Conservation (phyloP, 2,329 filamentous ascomycete species). For the Monilinia polystroma region DNA sequence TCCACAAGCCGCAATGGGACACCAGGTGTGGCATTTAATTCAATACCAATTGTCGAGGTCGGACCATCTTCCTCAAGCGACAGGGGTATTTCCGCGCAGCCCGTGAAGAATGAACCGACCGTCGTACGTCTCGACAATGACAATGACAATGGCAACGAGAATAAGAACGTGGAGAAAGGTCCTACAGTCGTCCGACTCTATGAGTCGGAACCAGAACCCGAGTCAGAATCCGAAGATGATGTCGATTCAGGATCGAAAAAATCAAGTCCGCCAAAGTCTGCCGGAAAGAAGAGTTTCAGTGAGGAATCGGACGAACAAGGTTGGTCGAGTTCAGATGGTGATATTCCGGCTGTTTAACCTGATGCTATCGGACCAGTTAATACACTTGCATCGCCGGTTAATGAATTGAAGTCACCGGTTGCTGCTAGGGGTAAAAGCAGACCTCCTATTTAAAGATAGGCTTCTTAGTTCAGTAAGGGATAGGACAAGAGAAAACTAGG, state of each 20-base stretch:
- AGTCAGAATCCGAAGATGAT: slow-evolving; percentile 20
- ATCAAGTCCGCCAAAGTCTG: not conserved
- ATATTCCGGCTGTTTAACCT: slow-evolving; percentile 14
- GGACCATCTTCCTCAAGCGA: not conserved
- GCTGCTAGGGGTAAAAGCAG: not conserved
- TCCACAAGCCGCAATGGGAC: not conserved
- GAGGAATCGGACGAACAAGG: slow-evolving; percentile 18
- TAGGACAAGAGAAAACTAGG: not conserved
- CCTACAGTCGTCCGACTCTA: slow-evolving; percentile 36
- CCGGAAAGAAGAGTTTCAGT: not conserved
- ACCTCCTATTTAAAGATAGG: not conserved
- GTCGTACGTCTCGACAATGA: slow-evolving; percentile 31
- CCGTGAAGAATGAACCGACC: slow-evolving; percentile 29
- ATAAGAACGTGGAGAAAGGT: slow-evolving; percentile 26
- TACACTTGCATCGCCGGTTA: not conserved
- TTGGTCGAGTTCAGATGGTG: slow-evolving; percentile 19
- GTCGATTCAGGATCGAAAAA: not conserved
- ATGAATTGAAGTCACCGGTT: not conserved
- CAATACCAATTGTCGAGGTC: not conserved
- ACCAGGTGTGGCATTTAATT: not conserved
- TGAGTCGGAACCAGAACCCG: slow-evolving; percentile 29
- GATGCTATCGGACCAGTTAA: not conserved
- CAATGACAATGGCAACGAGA: not conserved
- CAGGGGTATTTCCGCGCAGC: slow-evolving; percentile 2
- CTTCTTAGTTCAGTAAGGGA: not conserved